These are phyloP conservation scores for Ceraceosorus bombacis DNA, from an alignment of 1,284 basidiomycete genomes.

Conservation along the genomic window DNA sequence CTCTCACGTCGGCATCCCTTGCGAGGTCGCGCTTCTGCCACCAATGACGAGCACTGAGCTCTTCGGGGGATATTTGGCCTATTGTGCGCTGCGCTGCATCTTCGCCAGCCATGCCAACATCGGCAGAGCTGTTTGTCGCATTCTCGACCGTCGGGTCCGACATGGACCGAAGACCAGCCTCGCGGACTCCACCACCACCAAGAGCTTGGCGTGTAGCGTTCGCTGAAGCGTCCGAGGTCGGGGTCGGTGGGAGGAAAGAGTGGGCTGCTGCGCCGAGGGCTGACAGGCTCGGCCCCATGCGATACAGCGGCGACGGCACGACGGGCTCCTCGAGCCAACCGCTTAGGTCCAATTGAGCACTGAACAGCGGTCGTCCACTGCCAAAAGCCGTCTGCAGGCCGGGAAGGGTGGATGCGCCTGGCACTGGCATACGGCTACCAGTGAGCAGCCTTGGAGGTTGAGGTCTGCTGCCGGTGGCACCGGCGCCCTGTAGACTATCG, in stretches of 20 bases:
- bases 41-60: constrained; percentile 19
- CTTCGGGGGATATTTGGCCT: neutral
- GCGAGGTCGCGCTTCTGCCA: constrained; percentile 18
- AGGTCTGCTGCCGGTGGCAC: constrained; percentile 2
- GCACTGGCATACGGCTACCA: constrained; percentile 15
- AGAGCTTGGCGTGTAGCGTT: neutral
- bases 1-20: constrained; percentile 21
- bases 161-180: neutral
- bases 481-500: neutral
- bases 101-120: neutral
- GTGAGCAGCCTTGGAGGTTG: constrained; percentile 13
- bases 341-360: constrained; percentile 28
- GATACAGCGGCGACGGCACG: constrained; percentile 42
- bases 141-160: neutral
- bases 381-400: neutral
- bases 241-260: neutral
- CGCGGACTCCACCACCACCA: neutral
- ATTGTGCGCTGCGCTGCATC: constrained; percentile 1
- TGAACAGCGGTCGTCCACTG: constrained; percentile 15
- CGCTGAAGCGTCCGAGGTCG: neutral
- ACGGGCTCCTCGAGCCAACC: constrained; percentile 46
- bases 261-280: constrained; percentile 16
- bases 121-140: neutral
- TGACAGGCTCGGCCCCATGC: constrained; percentile 33
- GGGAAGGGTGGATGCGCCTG: neutral